A percentile compares a stretch with the other conserved stretches of the same genome.
Evolutionary conservation across 495 filamentous ascomycete genomes (phyloP).

Genomic region (Lasiosphaeria ovina): DNA sequence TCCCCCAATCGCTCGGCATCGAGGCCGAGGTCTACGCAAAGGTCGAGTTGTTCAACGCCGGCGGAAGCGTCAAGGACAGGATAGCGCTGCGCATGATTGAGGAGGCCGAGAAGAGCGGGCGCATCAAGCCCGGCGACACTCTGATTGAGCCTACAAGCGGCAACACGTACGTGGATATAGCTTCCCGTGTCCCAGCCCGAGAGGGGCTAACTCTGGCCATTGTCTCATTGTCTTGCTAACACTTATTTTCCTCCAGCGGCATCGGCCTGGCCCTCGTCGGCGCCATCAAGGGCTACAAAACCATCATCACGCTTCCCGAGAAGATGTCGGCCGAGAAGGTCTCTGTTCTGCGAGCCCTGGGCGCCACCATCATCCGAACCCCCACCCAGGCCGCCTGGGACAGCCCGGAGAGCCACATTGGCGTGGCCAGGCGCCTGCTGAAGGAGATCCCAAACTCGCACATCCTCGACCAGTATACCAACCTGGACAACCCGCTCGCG

Average conservation of each 20-base stretch:
- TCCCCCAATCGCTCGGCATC: conserved; percentile 87
- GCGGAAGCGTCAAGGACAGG: conserved; percentile 95
- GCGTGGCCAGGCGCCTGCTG: conserved; percentile 82
- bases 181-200: too few relatives aligned
- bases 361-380: conserved; percentile 95
- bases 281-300: conserved; percentile 95
- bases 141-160: conserved; percentile 97
- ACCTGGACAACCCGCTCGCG: conserved; percentile 85
- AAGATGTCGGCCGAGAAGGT: conserved; percentile 99
- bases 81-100: conserved; percentile 98
- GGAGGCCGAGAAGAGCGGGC: conserved; percentile 82
- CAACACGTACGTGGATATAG: conserved; percentile 65
- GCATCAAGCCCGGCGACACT: conserved; percentile 96
- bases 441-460: conserved; percentile 96
- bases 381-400: conserved; percentile 95
- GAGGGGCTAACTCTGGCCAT: background rate
- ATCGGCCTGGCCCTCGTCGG: conserved; percentile 93
- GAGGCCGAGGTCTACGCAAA: conserved; percentile 91
- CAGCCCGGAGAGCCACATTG: conserved; percentile 93
- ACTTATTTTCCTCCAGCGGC: conserved; percentile 53
- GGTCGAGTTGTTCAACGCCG: conserved; percentile 94
- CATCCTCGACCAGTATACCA: conserved; percentile 95
- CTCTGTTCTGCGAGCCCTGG: conserved; percentile 84
- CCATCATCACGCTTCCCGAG: conserved; percentile 97
- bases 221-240: conserved; percentile 5